Conservation (phyloP, 371 early-diverging fungal genomes). For the Syncephalastrum contaminatum region DNA sequence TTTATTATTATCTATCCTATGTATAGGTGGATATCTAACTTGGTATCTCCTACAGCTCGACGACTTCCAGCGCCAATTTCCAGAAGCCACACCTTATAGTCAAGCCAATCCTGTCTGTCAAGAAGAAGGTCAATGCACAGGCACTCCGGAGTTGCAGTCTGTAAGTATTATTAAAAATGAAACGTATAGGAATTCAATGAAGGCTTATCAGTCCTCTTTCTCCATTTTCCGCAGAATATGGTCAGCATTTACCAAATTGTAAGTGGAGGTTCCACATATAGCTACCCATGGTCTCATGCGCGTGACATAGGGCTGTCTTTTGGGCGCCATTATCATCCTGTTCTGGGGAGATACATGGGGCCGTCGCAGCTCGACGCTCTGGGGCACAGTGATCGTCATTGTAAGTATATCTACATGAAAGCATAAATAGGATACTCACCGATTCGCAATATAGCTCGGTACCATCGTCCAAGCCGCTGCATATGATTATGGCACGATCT, state of each 20-base stretch:
- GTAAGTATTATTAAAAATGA: constrained; percentile 2
- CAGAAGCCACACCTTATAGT: constrained; percentile 14
- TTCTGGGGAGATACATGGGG: constrained; percentile 16
- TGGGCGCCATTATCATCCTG: constrained; percentile 15
- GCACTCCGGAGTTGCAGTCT: constrained; percentile 16
- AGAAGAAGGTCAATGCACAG: constrained; percentile 10
- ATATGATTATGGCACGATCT: constrained; percentile 34
- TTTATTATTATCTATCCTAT: background rate
- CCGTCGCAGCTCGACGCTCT: constrained; percentile 17
- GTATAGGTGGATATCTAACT: too few relatives aligned
- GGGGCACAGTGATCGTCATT: constrained; percentile 13
- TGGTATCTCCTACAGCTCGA: constrained; percentile 4
- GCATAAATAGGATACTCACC: background rate
- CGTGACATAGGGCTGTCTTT: constrained; percentile 10
- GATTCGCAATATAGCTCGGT: constrained; percentile 18
- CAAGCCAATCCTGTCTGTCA: constrained; percentile 9
- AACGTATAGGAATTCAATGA: too few relatives aligned
- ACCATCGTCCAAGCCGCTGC: constrained; percentile 44
- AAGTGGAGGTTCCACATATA: constrained; percentile 1
- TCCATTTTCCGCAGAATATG: constrained; percentile 15
- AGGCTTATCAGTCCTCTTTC: too few relatives aligned
- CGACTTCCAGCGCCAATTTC: constrained; percentile 13
- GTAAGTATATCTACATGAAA: constrained; percentile 1
- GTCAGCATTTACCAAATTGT: constrained; percentile 20
- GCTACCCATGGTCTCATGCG: too few relatives aligned